Evolutionary conservation across 345 rosid species (phyloP).

Genomic region (Nephelium lappaceum): DNA sequence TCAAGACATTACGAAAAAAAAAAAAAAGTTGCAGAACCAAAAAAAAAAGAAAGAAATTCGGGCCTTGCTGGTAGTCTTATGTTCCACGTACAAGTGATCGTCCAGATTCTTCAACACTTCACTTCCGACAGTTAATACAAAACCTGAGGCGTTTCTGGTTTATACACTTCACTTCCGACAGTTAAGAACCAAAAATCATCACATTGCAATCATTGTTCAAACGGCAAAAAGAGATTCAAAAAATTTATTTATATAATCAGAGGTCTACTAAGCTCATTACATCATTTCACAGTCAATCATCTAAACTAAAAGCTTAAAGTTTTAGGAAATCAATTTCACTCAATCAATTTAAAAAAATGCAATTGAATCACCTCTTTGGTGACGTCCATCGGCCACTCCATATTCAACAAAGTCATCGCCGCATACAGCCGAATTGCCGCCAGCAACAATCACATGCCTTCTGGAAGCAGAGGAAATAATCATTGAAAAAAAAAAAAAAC

Average conservation of each 20-base stretch:
- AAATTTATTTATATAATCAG: not conserved
- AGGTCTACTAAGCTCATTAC: not conserved
- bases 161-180: too few relatives aligned
- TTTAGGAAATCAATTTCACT: not conserved
- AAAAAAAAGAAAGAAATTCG: slow-evolving; percentile 71
- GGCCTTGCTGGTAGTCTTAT: slow-evolving; percentile 90
- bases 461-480: too few relatives aligned
- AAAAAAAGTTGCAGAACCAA: slow-evolving; percentile 9
- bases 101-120: slow-evolving; percentile 91
- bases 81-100: slow-evolving; percentile 92
- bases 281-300: not conserved
- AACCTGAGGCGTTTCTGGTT: slow-evolving; percentile 73
- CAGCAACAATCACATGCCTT: slow-evolving; percentile 88
- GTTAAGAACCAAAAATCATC: slow-evolving; percentile 2
- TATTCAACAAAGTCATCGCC: slow-evolving; percentile 92
- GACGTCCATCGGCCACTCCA: slow-evolving; percentile 90
- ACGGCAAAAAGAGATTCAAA: not conserved
- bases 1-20: too few relatives aligned
- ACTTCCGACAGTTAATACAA: slow-evolving; percentile 62
- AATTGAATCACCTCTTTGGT: slow-evolving; percentile 68
- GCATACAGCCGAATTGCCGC: slow-evolving; percentile 99
- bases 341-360: not conserved
- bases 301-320: not conserved
- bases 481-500: too few relatives aligned
- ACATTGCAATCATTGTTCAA: not conserved